These are phyloP conservation scores for Sindora glabra DNA, from an alignment of 306 rosid species.

Conservation along the genomic window DNA sequence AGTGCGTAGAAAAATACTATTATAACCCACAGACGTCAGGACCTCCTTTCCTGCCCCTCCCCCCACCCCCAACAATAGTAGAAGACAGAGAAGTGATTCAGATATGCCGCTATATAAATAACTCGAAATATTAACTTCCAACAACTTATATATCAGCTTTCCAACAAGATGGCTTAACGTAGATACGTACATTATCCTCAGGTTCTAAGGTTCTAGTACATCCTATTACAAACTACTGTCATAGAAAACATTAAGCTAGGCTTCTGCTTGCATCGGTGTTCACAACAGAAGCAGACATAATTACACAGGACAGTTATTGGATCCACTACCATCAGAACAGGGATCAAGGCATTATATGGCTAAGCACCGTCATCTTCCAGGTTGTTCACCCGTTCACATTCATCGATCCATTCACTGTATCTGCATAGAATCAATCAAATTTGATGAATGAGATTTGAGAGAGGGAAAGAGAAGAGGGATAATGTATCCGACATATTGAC, in stretches of 20 bases:
- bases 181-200: slow-evolving; percentile 1
- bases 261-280: slow-evolving; percentile 6
- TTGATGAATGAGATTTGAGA: not conserved
- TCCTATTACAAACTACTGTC: not conserved
- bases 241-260: not conserved
- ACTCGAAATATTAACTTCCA: too few species aligned
- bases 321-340: not conserved
- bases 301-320: slow-evolving; percentile 3
- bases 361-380: slow-evolving; percentile 69
- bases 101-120: too few species aligned
- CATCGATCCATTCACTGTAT: slow-evolving; percentile 96
- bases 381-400: slow-evolving; percentile 81
- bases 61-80: too few species aligned
- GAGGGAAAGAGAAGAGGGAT: not conserved
- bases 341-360: not conserved
- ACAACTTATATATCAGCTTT: not conserved
- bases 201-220: slow-evolving; percentile 8
- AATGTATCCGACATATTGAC: not conserved
- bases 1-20: too few species aligned
- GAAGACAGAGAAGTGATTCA: too few species aligned
- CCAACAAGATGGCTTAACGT: slow-evolving; percentile 1
- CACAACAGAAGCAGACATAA: slow-evolving; percentile 10
- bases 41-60: too few species aligned
- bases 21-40: too few species aligned
- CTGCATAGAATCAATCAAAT: slow-evolving; percentile 34